Conservation (phyloP, 257 asterid genomes). For the Scutellaria galericulata region DNA sequence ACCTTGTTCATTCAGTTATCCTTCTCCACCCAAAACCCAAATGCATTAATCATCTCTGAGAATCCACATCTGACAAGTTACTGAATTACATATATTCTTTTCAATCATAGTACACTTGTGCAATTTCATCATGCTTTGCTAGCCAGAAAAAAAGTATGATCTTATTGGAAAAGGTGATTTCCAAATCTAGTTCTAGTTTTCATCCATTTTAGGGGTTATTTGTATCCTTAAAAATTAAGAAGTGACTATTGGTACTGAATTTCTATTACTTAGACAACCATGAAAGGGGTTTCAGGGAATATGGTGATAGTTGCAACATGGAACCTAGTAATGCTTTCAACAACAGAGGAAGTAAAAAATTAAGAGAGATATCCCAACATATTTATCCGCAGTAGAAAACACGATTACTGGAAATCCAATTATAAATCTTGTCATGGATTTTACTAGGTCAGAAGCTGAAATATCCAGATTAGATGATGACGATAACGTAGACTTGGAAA, state of each 20-base stretch:
- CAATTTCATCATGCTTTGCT: constrained; percentile 11
- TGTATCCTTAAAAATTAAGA: constrained; percentile 18
- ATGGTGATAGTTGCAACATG: constrained; percentile 25
- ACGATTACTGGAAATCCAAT: constrained; percentile 16
- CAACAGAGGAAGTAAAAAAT: constrained; percentile 7
- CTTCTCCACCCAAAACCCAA: not conserved
- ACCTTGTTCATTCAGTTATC: not conserved
- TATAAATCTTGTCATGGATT: constrained; percentile 22
- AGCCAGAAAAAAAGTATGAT: constrained; percentile 25
- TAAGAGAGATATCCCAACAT: constrained; percentile 21
- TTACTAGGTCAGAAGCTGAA: constrained; percentile 73
- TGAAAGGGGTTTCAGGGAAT: constrained; percentile 5
- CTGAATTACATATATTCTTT: not conserved
- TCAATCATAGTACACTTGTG: constrained; percentile 8
- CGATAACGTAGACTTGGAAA: constrained; percentile 81
- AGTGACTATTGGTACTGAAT: constrained; percentile 20
- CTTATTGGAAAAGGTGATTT: not conserved
- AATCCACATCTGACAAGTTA: not conserved
- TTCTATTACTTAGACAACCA: constrained; percentile 10
- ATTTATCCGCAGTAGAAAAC: not conserved
- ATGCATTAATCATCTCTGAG: constrained; percentile 8
- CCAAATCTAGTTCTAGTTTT: constrained; percentile 3
- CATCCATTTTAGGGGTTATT: not conserved
- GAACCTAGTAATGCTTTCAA: constrained; percentile 21
- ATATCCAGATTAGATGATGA: constrained; percentile 55